phyloP scores from a whole-genome alignment of 768 basidiomycete genomes.

The Mycena kentingensis region DNA sequence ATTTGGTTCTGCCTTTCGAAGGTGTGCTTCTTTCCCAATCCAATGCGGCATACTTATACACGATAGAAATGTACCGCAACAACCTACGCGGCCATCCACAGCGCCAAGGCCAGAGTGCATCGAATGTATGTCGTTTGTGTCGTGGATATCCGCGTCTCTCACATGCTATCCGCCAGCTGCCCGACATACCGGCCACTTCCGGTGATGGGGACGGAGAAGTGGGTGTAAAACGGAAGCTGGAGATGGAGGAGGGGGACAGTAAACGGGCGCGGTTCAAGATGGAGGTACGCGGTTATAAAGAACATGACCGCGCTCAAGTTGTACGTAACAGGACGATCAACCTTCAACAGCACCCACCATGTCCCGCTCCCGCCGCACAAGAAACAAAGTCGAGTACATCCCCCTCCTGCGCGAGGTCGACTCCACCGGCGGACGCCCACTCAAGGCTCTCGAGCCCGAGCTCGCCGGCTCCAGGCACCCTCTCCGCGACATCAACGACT shows the following conservation, averaged over 20 bases:
- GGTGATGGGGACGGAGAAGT: constrained; percentile 63
- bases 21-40: no score
- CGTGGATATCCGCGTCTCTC: neutral
- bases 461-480: constrained; percentile 53
- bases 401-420: constrained; percentile 77
- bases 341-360: constrained; percentile 30
- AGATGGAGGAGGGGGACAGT: constrained; percentile 61
- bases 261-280: constrained; percentile 77
- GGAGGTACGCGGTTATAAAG: no score
- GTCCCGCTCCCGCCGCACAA: constrained; percentile 43
- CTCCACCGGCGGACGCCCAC: constrained; percentile 80
- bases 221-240: constrained; percentile 72
- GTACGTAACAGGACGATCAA: no score
- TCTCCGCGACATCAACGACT: constrained; percentile 75
- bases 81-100: constrained; percentile 31
- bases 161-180: constrained; percentile 22
- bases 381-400: constrained; percentile 86
- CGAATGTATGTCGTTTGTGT: constrained; percentile 13
- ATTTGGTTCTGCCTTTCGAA: constrained; percentile 71
- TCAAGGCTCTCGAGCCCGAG: constrained; percentile 67
- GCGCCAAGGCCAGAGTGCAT: no score
- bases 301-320: no score
- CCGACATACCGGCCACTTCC: constrained; percentile 37
- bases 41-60: no score
- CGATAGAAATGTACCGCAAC: constrained; percentile 64